Evolutionary conservation across 805 yeast species (phyloP).

Genomic region (Millerozyma miso): DNA sequence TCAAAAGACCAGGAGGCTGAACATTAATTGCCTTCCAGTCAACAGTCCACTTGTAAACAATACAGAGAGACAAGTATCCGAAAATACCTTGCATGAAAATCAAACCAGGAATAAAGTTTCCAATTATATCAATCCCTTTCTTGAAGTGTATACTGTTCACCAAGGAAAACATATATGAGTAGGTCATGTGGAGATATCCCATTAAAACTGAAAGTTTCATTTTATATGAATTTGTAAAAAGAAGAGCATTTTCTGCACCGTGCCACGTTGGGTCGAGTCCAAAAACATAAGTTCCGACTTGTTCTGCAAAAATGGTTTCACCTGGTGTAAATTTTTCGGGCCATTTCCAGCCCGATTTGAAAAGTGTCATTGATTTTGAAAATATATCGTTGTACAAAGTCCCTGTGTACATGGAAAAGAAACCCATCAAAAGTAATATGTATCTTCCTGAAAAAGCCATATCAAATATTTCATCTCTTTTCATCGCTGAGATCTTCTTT

Average conservation of each 20-base stretch:
- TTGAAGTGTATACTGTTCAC: constrained; percentile 71
- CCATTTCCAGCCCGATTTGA: constrained; percentile 92
- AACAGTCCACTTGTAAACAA: constrained; percentile 89
- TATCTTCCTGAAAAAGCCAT: constrained; percentile 96
- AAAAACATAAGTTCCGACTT: constrained; percentile 67
- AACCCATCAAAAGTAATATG: constrained; percentile 86
- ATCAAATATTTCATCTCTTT: constrained; percentile 89
- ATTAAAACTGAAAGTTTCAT: constrained; percentile 93
- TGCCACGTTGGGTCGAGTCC: constrained; percentile 98
- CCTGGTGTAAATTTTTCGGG: constrained; percentile 71
- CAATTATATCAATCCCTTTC: constrained; percentile 75
- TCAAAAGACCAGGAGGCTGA: constrained; percentile 89
- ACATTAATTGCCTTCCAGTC: constrained; percentile 78
- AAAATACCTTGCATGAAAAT: constrained; percentile 95
- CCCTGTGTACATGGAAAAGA: constrained; percentile 94
- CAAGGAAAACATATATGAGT: constrained; percentile 78
- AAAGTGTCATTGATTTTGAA: constrained; percentile 84
- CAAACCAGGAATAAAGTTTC: constrained; percentile 92
- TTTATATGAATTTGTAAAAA: constrained; percentile 92
- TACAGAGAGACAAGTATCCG: constrained; percentile 83
- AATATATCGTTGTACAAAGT: constrained; percentile 89
- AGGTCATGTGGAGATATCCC: constrained; percentile 95
- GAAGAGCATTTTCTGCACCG: constrained; percentile 85
- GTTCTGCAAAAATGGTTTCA: constrained; percentile 61
- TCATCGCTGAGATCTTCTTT: constrained; percentile 57